phyloP scores from a whole-genome alignment of 345 rosid genomes.

The Geranium brycei region DNA sequence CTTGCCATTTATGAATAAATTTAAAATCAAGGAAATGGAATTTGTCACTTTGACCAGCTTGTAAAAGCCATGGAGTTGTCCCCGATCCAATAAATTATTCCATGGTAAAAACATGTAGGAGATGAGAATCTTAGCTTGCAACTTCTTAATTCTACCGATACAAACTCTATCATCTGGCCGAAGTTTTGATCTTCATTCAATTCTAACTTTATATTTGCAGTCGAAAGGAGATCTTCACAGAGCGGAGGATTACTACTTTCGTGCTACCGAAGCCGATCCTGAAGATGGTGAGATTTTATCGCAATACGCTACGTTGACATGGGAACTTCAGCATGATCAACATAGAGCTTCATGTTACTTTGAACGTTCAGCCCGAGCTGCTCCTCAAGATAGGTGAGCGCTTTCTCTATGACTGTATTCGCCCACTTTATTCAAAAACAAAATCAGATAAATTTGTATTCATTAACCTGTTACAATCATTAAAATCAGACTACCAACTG shows the following conservation, averaged over 20 bases:
- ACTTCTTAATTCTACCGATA: background rate
- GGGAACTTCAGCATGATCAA: constrained; percentile 46
- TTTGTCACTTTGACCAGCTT: background rate
- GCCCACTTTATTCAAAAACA: background rate
- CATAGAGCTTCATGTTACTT: constrained; percentile 48
- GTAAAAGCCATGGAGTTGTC: background rate
- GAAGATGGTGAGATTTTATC: constrained; percentile 50
- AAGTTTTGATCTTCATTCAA: background rate
- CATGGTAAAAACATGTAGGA: background rate
- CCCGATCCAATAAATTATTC: no score
- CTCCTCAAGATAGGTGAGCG: constrained; percentile 49
- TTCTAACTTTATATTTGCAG: constrained; percentile 14
- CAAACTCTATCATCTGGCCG: background rate
- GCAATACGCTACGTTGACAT: constrained; percentile 51
- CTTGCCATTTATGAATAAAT: background rate
- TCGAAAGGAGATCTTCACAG: constrained; percentile 29
- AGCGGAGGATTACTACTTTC: constrained; percentile 32
- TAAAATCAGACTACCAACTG: background rate
- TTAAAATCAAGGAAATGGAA: background rate
- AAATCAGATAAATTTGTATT: background rate
- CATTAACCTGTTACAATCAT: background rate
- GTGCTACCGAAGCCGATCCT: constrained; percentile 34
- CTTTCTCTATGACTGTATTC: background rate
- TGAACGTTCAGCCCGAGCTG: constrained; percentile 48
- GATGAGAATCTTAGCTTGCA: background rate